Base-by-base conservation (phyloP, 2,329 filamentous ascomycete species). In the Aspergillus fumigatus region DNA sequence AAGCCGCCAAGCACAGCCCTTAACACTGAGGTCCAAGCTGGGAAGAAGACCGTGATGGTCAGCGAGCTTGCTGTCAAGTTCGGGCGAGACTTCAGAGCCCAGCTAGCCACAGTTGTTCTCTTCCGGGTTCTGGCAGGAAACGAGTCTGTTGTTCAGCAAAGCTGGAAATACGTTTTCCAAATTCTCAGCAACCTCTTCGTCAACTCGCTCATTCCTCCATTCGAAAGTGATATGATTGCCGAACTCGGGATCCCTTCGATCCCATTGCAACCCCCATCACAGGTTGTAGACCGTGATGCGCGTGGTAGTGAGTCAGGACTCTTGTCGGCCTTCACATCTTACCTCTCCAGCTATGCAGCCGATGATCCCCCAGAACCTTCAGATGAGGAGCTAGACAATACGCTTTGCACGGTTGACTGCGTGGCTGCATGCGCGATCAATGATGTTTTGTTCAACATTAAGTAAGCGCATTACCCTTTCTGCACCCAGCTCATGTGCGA, bases 341-440 rank as follows among this genome's bases (percentile, higher is more conserved):
- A 97, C 68, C 92, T 99, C 32, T 96, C 92, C n/a, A 97, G 93
- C 72, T 97, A 99, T 71, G 94, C 95, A 45, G 95, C 94, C 10
- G 94, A 97, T 73, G 94, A 99, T 69, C 94, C 94, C 11, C 94
- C 94, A 0, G 94, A 99, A 75, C 94, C 94, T 2, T 97, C 94
- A 1, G 92, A 97, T 62, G 93, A 97, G 70, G 94, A 99, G 72
- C 82, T 99, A 29, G 94, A 99, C 68, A 96, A 94, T 70, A 97
- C 94, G 0, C 79, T 99, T 9, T 94, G 90, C 70, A 93, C 94
- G 0, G 89, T 97, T 2, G 94, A 97, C 71, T 99, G 93, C 67
- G 87, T 99, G 45, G 93, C 90, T 64, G 88, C 91, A 48, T 99
- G 94, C 71, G 87, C 88, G 54, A 88, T 97, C 69, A 86, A 87